Evolutionary conservation across 176 grass and related monocot genomes (phyloP), one percentile per base, ranked within the genome.

Genomic region (Phoenix dactylifera): DNA sequence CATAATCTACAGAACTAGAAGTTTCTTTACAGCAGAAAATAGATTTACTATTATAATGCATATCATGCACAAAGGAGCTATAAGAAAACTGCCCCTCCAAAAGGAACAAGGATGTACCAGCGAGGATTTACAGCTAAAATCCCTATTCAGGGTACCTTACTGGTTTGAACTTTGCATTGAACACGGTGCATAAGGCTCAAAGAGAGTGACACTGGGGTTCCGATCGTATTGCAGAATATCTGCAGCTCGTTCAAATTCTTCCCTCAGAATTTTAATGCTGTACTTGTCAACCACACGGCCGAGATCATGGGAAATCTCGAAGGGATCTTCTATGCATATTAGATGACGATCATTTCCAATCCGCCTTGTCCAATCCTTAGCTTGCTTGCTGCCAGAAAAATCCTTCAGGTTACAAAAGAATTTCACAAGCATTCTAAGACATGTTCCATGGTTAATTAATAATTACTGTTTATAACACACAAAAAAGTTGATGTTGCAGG

Each of bases 251-350:
- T 97, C 93, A 15, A 97, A 97, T 74, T 97, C 93, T 70, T 91
- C 93, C 4, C 87, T 64, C 15, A 97, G 77, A 63, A 83, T 85
- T 79, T 88, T 88, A 64, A 97, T 97, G 28, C 73, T 77, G 59
- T 30, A 85, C 68, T 85, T 91, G 69, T 97, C 93, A 19, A 91
- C 92, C 6, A 97, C 78, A 50, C 87, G 87, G 44, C 93, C 93
- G 19, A 97, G 87, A 82, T 97, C 93, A 73, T 97, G 93, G 18
- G 87, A 67, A 28, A 62, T 85, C 67, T 97, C 87, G 5, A 97
- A 97, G 15, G 93, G 93, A 28, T 91, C 93, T 55, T 97, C 93
- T 20, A 97, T 91, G 78, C 93, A 97, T 73, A 97, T 91, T 72
- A 91, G 85, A 73, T 97, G 87, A 4, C 93, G 77, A 68, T 97